Percentiles rank a stretch among this genome's conserved stretches.
Evolutionary conservation across 192 early-diverging fungal species (phyloP).

Genomic region (Backusella tarrabulga): DNA sequence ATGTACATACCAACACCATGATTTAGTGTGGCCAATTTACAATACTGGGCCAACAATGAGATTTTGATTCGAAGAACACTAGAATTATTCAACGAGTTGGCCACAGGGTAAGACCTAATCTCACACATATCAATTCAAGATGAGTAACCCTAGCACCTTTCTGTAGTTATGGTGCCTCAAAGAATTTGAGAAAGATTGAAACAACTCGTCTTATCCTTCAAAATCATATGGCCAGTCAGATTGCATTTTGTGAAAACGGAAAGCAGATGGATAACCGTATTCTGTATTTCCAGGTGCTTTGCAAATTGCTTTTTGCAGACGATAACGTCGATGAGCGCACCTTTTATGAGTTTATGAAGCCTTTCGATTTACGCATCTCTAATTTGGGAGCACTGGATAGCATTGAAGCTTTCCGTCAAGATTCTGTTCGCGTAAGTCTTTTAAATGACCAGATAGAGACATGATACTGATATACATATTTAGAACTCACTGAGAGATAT

Average conservation of each 20-base stretch:
- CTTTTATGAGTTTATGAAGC: conserved; percentile 73
- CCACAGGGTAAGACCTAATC: conserved; percentile 48
- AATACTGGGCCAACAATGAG: conserved; percentile 56
- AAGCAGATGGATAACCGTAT: conserved; percentile 62
- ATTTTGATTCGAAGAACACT: conserved; percentile 63
- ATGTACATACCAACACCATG: not conserved
- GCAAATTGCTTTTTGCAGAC: conserved; percentile 72
- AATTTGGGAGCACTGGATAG: conserved; percentile 53
- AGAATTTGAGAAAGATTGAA: conserved; percentile 76
- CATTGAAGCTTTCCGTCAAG: conserved; percentile 52
- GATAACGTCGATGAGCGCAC: conserved; percentile 52
- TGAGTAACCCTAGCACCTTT: not conserved
- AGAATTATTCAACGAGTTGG: conserved; percentile 74
- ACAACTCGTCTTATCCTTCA: conserved; percentile 62
- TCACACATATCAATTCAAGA: not conserved
- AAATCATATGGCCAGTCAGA: conserved; percentile 71
- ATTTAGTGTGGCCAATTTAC: conserved; percentile 57
- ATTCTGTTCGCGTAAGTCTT: conserved; percentile 43
- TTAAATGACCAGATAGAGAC: not conserved
- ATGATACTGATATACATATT: not conserved
- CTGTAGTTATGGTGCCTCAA: conserved; percentile 68
- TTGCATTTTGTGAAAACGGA: conserved; percentile 65
- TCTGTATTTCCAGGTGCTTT: conserved; percentile 77
- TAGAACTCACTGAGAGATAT: conserved; percentile 55
- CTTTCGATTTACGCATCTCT: conserved; percentile 58